Evolutionary conservation across 768 basidiomycete genomes (phyloP), one percentile per base, ranked within the genome.

Genomic region (Roridomyces roridus): DNA sequence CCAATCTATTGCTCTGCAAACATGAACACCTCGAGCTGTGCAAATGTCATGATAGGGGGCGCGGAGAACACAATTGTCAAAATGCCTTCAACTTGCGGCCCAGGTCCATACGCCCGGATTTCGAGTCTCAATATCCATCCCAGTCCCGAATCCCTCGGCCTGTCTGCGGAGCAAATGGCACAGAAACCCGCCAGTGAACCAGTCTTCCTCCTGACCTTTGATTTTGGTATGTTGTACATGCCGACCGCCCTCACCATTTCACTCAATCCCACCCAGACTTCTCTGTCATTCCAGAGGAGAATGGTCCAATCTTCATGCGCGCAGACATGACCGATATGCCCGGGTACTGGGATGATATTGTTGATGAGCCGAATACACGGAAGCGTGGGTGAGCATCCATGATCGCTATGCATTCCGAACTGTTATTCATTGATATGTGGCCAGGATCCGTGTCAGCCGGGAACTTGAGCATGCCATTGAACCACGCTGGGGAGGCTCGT

Each of bases 71-170:
- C 68, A 6, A 69, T 69, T 37, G 65, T 67, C 43, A 47, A 63
- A 51, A 48, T 69, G 50, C 68, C 68, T 4, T 50, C 51, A 12
- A 52, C 43, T 17, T 69, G 68, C 56, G 68, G 68, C 2, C 61
- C 59, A 21, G 68, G 68, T 3, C 68, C 68, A 15, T 69, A 67
- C 29, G 68, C 65, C 17, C 62, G 68, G 7, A 49, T 69, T n/a
- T 62, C 60, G 18, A 52, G 50, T 36, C 46, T 69, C 7, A 50
- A 50, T 4, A 42, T 53, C 15, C 68, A 69, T 40, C 29, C 57
- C 7, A 53, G 67, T 42, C 67, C 67, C 41, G 48, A 45, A 20
- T 23, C 63, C 20, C 43, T 67, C 12, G n/a, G n/a, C n/a, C n/a
- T n/a, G n/a, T 52, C 42, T 5, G n/a, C 29, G 0, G 47, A 44